Base-by-base conservation (phyloP, 2,329 filamentous ascomycete genomes). In the Chaetomiaceae sp. region DNA sequence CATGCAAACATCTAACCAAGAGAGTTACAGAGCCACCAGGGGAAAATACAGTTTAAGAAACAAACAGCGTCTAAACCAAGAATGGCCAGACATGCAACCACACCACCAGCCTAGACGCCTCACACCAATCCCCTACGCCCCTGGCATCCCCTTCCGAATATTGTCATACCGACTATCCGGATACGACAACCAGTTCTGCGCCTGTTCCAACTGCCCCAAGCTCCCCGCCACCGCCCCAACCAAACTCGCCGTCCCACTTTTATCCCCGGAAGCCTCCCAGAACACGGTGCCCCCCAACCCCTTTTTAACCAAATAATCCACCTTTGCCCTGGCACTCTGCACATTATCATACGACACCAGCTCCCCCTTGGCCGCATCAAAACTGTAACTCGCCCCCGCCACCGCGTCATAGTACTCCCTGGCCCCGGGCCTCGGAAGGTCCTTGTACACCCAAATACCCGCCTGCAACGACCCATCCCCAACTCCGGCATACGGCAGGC, bases 221-320 rank as follows among this genome's bases (percentile, higher is more conserved):
- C 62, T 65, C 36, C 68, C 69, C 3, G 76, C 75, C 57, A 81
- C 65, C 7, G 76, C 76, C 17, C 71, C 67, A 19, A 88, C 81
- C 58, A 94, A 70, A 62, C 86, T 90, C 19, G 62, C 58, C 1
- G 63, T 64, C 29, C 74, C 78, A 0, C 57, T 61, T 59, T 68
- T 72, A 63, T 95, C 89, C 12, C 82, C 84, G 59, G 82, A 87
- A 9, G 82, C 85, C 69, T 95, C 89, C 89, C 89, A 95, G 79
- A 87, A 95, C 75, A 94, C 88, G 0, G 81, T 84, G 12, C 89
- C 89, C 1, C 87, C 89, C 1, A 95, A 77, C 0, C 79, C 73
- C 49, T 75, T 74, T 20, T 72, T 63, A 60, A 74, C 71, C 59
- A 94, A 76, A 64, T 85, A 94, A 8, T 73, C 66, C 0, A 79